Conservation (phyloP, 495 filamentous ascomycete genomes). For the Alectoria sarmentosa region DNA sequence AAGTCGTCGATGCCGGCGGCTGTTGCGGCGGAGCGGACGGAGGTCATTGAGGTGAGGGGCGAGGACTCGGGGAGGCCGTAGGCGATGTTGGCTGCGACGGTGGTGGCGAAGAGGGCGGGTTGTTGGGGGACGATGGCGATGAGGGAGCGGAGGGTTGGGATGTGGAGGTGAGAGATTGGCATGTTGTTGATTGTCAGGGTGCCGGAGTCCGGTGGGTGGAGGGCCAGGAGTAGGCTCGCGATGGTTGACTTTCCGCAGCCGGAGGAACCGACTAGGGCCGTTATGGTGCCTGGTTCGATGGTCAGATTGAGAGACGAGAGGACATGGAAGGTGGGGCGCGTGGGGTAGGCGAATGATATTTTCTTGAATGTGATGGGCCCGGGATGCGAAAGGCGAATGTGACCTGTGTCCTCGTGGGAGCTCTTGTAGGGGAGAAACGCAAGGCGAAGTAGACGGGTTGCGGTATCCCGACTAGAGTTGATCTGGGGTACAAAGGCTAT, state of each 20-base stretch:
- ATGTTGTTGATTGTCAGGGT: slow-evolving; percentile 50
- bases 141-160: slow-evolving; percentile 54
- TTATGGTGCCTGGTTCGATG: slow-evolving; percentile 52
- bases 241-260: slow-evolving; percentile 90
- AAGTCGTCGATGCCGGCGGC: slow-evolving; percentile 76
- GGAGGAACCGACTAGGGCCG: slow-evolving; percentile 73
- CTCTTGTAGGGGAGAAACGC: slow-evolving; percentile 48
- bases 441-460: slow-evolving; percentile 66
- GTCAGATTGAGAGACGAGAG: slow-evolving; percentile 54
- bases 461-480: slow-evolving; percentile 61
- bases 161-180: slow-evolving; percentile 52
- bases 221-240: slow-evolving; percentile 60
- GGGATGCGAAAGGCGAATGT: slow-evolving; percentile 38
- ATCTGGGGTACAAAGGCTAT: slow-evolving; percentile 74
- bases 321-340: slow-evolving; percentile 42
- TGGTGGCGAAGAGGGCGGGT: slow-evolving; percentile 68
- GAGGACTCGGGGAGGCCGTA: slow-evolving; percentile 56
- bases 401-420: slow-evolving; percentile 56
- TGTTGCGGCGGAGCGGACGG: slow-evolving; percentile 53
- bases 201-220: slow-evolving; percentile 45
- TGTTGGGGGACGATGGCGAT: slow-evolving; percentile 74
- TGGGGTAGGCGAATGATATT: slow-evolving; percentile 64
- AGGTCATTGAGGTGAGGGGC: slow-evolving; percentile 31
- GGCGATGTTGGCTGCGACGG: slow-evolving; percentile 68
- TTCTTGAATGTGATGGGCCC: slow-evolving; percentile 56